Base-by-base conservation (phyloP, 768 basidiomycete species). In the Hortiboletus flavorubellus region DNA sequence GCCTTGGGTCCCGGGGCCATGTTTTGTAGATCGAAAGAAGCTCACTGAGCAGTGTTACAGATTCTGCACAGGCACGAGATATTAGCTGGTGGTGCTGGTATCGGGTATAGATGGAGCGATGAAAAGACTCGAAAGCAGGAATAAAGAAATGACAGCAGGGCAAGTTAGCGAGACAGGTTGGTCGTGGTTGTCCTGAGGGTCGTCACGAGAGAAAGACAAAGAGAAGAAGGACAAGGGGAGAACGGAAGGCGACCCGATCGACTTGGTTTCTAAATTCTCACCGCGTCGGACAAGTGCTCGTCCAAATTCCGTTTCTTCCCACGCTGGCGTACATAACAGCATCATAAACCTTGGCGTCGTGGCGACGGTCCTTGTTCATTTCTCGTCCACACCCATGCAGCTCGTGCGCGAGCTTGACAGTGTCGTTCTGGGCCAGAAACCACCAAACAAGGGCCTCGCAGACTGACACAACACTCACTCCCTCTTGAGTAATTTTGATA, bases 351-450 rank as follows among this genome's bases (percentile, higher is more conserved):
- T 9, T 29, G 21, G 26, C 21, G 33, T 47, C 64, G 50, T n/a
- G 65, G 39, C 38, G 45, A 42, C 50, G 1, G 16, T 26, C 26
- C 45, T 29, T 37, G 12, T 18, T 52, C 42, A 42, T 14, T 30
- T 57, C 8, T 72, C 65, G 43, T 74, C 73, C 12, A 75, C 74
- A n/a, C 55, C 76, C 72, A 39, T 78, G 76, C 57, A 82, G 56
- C 65, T 81, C 78, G 53, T 79, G 77, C 0, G 78, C 78, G 8
- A 78, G 68, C 73, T 81, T 81, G 45, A 80, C 79, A 3, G 79
- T 78, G 56, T 80, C 73, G 53, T 80, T 81, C 77, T 81, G 31
- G 21, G 15, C 18, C 23, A 21, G 8, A 40, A 23, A 33, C 9
- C 26, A 26, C 43, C 18, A 44, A 21, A 45, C 29, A 45, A 31